Percentiles rank a stretch among this genome's conserved stretches.
Evolutionary conservation across 495 filamentous ascomycete genomes (phyloP).

Genomic region (Lophium mytilinum): DNA sequence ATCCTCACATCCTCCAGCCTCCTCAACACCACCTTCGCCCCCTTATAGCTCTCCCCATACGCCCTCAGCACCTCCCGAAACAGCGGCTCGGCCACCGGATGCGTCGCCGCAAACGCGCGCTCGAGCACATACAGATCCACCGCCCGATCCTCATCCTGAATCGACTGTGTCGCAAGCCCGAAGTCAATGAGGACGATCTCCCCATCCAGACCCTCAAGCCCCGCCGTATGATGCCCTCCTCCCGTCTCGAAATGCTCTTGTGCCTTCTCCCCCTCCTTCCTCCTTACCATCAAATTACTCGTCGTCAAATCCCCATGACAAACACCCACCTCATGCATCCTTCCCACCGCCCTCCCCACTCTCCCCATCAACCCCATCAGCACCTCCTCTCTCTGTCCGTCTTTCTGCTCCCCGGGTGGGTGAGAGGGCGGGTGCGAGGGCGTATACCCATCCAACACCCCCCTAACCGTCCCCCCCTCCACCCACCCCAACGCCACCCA

Average conservation of each 20-base stretch:
- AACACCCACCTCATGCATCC: conserved; percentile 70
- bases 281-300: conserved; percentile 86
- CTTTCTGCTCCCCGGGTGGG: conserved; percentile 22
- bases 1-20: conserved; percentile 89
- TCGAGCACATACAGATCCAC: conserved; percentile 97
- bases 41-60: conserved; percentile 54
- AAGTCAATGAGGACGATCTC: conserved; percentile 93
- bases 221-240: not conserved
- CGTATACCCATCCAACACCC: conserved; percentile 59
- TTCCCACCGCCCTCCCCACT: conserved; percentile 69
- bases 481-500: conserved; percentile 94
- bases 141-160: conserved; percentile 86
- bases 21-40: conserved; percentile 53
- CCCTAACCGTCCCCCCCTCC: conserved; percentile 59
- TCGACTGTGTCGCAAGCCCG: conserved; percentile 73
- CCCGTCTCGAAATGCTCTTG: not conserved
- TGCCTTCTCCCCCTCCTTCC: conserved; percentile 18
- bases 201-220: conserved; percentile 41
- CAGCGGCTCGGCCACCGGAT: conserved; percentile 73
- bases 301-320: conserved; percentile 96
- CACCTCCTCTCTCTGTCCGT: conserved; percentile 34
- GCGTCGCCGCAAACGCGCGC: conserved; percentile 90
- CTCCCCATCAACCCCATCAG: conserved; percentile 55
- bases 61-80: conserved; percentile 58
- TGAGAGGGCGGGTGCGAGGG: conserved; percentile 30